Percentiles rank a stretch among this genome's conserved stretches.
Conservation (phyloP, 495 filamentous ascomycete species). For the Hypoxylon rickii region DNA sequence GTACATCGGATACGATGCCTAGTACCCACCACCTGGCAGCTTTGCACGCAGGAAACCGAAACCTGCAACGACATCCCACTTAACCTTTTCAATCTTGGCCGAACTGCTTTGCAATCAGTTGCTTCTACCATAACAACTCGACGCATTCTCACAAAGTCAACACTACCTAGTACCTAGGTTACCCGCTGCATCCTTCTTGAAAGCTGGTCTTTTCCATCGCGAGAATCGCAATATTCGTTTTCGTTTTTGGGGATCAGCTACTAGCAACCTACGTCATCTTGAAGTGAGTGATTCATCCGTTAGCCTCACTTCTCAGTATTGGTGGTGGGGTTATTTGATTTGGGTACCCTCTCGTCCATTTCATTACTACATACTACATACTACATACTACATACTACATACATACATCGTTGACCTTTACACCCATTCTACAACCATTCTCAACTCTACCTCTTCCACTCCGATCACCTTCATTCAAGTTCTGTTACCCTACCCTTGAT, state of each 20-base stretch:
- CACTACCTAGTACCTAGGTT: no score
- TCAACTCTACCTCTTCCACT: background rate
- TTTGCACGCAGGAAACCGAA: no score
- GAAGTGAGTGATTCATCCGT: conserved; percentile 18
- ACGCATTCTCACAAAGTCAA: no score
- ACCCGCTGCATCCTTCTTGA: conserved; percentile 11
- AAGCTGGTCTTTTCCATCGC: conserved; percentile 23
- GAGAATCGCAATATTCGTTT: background rate
- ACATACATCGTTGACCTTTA: background rate
- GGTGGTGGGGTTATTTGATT: conserved; percentile 26
- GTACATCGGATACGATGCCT: no score
- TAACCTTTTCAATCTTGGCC: no score
- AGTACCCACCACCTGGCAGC: no score
- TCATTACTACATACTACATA: conserved; percentile 2
- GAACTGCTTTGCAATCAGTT: no score
- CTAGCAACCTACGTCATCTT: conserved; percentile 27
- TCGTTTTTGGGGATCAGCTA: conserved; percentile 14
- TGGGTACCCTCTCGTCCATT: conserved; percentile 2
- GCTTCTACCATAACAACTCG: conserved; percentile 7
- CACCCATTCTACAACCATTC: background rate
- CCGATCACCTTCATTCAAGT: background rate
- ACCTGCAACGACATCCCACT: no score
- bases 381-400: no score
- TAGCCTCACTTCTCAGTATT: conserved; percentile 20
- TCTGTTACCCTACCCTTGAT: conserved; percentile 12